phyloP scores from a whole-genome alignment of 148 eudicot species.

The Rhododendron griersonianum region DNA sequence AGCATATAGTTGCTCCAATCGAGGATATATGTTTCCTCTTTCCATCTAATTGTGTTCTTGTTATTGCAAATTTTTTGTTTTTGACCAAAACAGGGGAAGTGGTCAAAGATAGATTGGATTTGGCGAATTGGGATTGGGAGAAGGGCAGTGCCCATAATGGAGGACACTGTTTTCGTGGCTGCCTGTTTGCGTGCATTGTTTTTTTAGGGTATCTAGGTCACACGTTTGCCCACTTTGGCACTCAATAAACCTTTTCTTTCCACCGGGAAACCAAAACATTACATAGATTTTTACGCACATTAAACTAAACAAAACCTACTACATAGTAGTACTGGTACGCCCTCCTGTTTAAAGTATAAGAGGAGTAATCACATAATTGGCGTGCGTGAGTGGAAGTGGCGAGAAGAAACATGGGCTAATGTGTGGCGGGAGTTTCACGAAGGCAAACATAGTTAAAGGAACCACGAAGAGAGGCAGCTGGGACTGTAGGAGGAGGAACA shows the following conservation, averaged over 20 bases:
- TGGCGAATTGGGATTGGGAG: not conserved
- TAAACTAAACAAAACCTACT: not conserved
- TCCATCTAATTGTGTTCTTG: not conserved
- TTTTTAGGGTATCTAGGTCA: slow-evolving; percentile 18
- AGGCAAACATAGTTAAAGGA: no score
- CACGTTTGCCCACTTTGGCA: slow-evolving; percentile 21
- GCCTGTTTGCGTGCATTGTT: slow-evolving; percentile 14
- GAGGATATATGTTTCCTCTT: not conserved
- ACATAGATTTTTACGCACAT: not conserved
- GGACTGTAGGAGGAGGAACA: no score
- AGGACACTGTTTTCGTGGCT: not conserved
- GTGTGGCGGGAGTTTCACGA: no score
- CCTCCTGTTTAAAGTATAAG: no score
- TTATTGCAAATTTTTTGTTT: not conserved
- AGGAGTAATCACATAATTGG: no score
- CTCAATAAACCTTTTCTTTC: not conserved
- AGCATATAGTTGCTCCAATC: not conserved
- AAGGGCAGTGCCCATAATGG: not conserved
- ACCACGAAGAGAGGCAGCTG: no score
- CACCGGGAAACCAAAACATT: not conserved
- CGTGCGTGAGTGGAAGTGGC: no score
- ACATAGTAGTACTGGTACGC: no score
- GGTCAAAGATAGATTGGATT: not conserved
- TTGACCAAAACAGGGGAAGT: not conserved
- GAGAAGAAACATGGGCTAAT: no score